Evolutionary conservation across 2,329 filamentous ascomycete genomes (phyloP).

Genomic region (Aspergillus ibericus): DNA sequence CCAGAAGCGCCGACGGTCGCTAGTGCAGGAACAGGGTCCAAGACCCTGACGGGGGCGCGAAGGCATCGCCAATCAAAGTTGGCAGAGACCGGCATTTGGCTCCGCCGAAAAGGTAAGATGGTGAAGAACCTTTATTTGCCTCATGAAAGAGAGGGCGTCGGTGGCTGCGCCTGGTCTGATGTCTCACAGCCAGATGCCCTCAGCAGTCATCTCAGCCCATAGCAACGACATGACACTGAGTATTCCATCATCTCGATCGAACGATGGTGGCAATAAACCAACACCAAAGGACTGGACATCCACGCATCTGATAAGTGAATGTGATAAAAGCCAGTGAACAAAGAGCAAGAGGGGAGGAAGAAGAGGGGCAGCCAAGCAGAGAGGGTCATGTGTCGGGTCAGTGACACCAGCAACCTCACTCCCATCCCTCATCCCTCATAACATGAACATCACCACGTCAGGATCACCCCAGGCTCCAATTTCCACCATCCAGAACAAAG

Average conservation of each 20-base stretch:
- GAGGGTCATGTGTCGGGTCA: not conserved
- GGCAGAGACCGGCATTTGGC: not conserved
- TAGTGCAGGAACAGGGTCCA: conserved; percentile 24
- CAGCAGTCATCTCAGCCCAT: not conserved
- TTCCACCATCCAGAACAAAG: not conserved
- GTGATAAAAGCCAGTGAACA: not conserved
- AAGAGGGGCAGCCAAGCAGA: not conserved
- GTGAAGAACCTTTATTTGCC: not conserved
- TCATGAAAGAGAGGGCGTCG: not conserved
- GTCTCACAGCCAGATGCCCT: not conserved
- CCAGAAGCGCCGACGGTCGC: conserved; percentile 6
- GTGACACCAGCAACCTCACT: not conserved
- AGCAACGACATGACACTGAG: not conserved
- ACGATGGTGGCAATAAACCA: not conserved
- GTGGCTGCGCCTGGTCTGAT: not conserved
- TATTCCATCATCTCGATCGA: not conserved
- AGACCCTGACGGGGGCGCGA: conserved; percentile 2
- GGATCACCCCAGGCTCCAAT: not conserved
- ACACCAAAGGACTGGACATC: not conserved
- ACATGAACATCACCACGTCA: not conserved
- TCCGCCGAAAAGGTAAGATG: not conserved
- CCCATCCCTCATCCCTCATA: no score
- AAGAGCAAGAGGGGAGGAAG: not conserved
- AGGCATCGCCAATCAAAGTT: not conserved
- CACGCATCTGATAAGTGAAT: not conserved